Percentiles rank a stretch among this genome's conserved stretches.
phyloP scores from a whole-genome alignment of 805 yeast species.

The Kodamaea jinghongensis region DNA sequence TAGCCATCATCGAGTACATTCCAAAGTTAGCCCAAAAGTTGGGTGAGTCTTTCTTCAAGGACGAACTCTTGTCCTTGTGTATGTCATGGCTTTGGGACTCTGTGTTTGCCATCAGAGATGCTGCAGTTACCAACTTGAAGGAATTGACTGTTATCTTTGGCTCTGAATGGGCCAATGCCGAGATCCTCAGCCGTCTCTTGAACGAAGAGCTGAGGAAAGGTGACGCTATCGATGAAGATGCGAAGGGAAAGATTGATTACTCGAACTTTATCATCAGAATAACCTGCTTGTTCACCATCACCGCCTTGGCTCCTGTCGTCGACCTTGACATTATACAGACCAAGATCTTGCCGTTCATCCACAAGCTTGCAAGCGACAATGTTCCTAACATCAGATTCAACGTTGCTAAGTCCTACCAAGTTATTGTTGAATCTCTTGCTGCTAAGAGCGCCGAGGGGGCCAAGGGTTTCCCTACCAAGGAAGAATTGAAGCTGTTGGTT shows the following conservation, averaged over 20 bases:
- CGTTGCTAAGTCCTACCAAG: conserved; percentile 79
- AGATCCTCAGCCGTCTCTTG: conserved; percentile 75
- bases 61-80: conserved; percentile 84
- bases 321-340: conserved; percentile 51
- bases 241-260: conserved; percentile 41
- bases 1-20: conserved; percentile 94
- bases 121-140: conserved; percentile 83
- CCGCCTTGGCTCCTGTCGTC: conserved; percentile 76
- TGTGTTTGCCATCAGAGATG: conserved; percentile 93
- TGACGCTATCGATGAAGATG: conserved; percentile 22
- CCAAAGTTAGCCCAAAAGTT: conserved; percentile 92
- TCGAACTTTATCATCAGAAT: conserved; percentile 87
- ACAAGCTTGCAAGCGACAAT: conserved; percentile 66
- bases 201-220: conserved; percentile 16
- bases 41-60: conserved; percentile 90
- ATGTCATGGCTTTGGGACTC: conserved; percentile 99
- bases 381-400: conserved; percentile 96
- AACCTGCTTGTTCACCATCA: conserved; percentile 84
- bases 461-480: conserved; percentile 11
- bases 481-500: conserved; percentile 26
- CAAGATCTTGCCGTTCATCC: conserved; percentile 76
- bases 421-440: conserved; percentile 53
- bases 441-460: conserved; percentile 8
- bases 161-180: conserved; percentile 85
- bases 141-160: conserved; percentile 86